Percentiles rank a stretch among this genome's conserved stretches.
These are phyloP conservation scores for Ophiocordyceps unilateralis DNA, from an alignment of 2,329 filamentous ascomycete genomes.

Conservation along the genomic window DNA sequence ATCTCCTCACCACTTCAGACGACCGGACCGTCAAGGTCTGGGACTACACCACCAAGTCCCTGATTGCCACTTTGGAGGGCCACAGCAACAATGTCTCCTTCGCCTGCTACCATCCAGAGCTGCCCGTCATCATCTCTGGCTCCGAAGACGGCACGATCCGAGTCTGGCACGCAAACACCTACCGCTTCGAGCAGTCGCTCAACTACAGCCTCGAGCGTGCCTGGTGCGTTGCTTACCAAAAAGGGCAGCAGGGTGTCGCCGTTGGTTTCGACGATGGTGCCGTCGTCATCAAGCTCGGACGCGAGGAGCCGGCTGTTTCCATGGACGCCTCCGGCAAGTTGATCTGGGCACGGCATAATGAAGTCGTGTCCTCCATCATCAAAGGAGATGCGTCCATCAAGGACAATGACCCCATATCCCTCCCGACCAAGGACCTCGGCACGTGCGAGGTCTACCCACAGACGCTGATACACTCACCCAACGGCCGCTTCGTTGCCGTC, in stretches of 20 bases:
- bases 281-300: slow-evolving; percentile 92
- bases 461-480: slow-evolving; percentile 87
- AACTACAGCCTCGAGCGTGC: slow-evolving; percentile 92
- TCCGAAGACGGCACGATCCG: slow-evolving; percentile 96
- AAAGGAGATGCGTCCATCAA: slow-evolving; percentile 75
- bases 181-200: slow-evolving; percentile 84
- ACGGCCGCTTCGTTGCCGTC: slow-evolving; percentile 63
- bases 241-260: slow-evolving; percentile 83
- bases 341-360: slow-evolving; percentile 89
- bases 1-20: slow-evolving; percentile 90
- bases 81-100: slow-evolving; percentile 98
- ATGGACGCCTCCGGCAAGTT: slow-evolving; percentile 96
- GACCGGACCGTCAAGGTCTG: slow-evolving; percentile 95
- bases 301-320: slow-evolving; percentile 91
- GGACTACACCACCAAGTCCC: slow-evolving; percentile 96
- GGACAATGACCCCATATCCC: slow-evolving; percentile 70
- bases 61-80: slow-evolving; percentile 91
- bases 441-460: slow-evolving; percentile 95
- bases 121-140: slow-evolving; percentile 93
- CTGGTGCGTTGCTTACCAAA: slow-evolving; percentile 95
- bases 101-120: slow-evolving; percentile 90
- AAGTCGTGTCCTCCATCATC: slow-evolving; percentile 88
- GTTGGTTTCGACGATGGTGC: slow-evolving; percentile 96
- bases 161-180: slow-evolving; percentile 98
- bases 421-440: slow-evolving; percentile 87